Evolutionary conservation across 345 rosid species (phyloP).

Genomic region (Citrus reticulata): DNA sequence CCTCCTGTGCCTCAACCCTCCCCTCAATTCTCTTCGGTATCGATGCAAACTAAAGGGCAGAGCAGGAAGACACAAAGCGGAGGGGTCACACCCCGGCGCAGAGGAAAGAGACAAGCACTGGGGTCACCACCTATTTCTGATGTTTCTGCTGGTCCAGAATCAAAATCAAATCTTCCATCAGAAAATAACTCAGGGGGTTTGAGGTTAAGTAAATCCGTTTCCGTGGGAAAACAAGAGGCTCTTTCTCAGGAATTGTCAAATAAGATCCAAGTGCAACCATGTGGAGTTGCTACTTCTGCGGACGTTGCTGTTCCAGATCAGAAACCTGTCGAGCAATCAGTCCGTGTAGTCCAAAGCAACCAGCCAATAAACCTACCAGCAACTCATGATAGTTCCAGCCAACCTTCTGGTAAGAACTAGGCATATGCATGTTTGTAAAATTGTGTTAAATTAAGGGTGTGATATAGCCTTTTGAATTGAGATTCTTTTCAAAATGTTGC

Average conservation of each 20-base stretch:
- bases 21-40: neutral
- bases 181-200: constrained; percentile 17
- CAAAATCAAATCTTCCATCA: constrained; percentile 6
- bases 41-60: constrained; percentile 8
- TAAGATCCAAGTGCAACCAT: constrained; percentile 33
- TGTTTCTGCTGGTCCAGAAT: constrained; percentile 18
- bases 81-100: constrained; percentile 38
- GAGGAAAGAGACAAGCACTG: constrained; percentile 38
- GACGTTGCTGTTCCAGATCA: neutral
- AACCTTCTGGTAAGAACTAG: constrained; percentile 24
- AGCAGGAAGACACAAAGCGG: constrained; percentile 15
- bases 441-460: neutral
- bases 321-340: constrained; percentile 19
- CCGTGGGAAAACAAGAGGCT: constrained; percentile 35
- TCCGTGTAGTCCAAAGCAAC: constrained; percentile 10
- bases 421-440: neutral
- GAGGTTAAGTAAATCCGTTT: neutral
- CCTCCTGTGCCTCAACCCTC: neutral
- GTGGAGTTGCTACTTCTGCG: constrained; percentile 2
- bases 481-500: constrained; percentile 21
- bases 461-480: constrained; percentile 5
- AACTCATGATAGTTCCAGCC: constrained; percentile 14
- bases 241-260: constrained; percentile 34
- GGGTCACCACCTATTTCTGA: constrained; percentile 13
- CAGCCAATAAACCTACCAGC: constrained; percentile 13